Evolutionary conservation across 768 basidiomycete species (phyloP), one percentile per base, ranked within the genome.

Genomic region (Pleurotus pulmonarius): DNA sequence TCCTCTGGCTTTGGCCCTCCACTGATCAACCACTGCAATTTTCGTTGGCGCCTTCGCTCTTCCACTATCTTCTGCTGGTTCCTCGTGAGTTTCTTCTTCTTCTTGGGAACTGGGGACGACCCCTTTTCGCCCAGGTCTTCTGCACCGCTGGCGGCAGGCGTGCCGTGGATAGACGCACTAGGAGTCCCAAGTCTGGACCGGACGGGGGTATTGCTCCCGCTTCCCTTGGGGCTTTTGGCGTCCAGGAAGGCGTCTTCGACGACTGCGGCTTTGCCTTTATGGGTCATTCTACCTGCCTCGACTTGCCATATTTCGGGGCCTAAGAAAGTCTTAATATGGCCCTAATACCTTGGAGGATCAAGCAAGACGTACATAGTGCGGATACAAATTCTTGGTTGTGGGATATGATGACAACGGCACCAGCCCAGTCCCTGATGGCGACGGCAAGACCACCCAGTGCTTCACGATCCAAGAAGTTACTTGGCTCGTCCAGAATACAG

Each of bases 401-500:
- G 29, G 94, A 97, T 69, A 98, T 98, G 75, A 97, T 97, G 65
- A 94, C 88, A 38, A 94, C 90, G 44, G 91, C 94, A 56, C 96
- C 95, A 46, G 84, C 83, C 95, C 96, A 98, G 60, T 96, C 92
- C 60, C 83, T 87, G 73, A 98, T 98, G 44, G 96, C 95, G 24
- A 96, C 87, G 37, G 95, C 94, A 41, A 98, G 77, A 58, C 96
- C 95, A 61, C 95, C 95, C 16, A 98, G 78, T 18, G 94, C 94
- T 70, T 98, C 95, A 61, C 95, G 87, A 70, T 97, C 94, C 76
- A 98, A 82, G 81, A 98, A 98, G 75, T 98, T 98, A 68, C 92
- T 96, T 37, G 93, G 93, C 70, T 94, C 92, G 68, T 94, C 92
- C 34, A 93, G 80, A 12, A 90, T 75, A 66, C 88, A 89, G 61